Conservation (phyloP, 805 yeast species). For the Saturnispora galanensis region DNA sequence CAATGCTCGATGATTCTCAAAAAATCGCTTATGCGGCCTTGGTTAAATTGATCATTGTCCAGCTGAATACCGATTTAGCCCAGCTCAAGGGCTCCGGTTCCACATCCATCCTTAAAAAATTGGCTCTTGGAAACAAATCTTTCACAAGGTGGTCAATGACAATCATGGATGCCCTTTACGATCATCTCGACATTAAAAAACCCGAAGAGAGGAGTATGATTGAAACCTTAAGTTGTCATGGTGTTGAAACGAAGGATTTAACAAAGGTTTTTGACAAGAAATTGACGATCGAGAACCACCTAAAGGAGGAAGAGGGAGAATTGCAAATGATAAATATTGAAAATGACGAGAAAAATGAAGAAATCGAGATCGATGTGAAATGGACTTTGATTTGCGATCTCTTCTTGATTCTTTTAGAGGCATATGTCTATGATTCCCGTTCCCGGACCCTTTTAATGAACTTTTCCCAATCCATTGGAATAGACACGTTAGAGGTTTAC, state of each 20-base stretch:
- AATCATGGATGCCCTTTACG: conserved; percentile 60
- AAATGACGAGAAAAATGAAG: conserved; percentile 23
- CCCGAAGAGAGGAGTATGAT: conserved; percentile 75
- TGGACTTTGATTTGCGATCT: conserved; percentile 95
- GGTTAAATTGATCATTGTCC: conserved; percentile 62
- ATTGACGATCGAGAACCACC: conserved; percentile 42
- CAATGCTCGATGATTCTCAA: conserved; percentile 72
- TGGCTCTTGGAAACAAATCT: conserved; percentile 63
- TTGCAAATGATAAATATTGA: conserved; percentile 16
- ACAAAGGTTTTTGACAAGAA: conserved; percentile 42
- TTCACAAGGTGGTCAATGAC: conserved; percentile 78
- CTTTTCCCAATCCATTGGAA: conserved; percentile 55
- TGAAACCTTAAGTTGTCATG: conserved; percentile 75
- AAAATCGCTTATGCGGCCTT: conserved; percentile 88
- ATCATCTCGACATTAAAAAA: conserved; percentile 67
- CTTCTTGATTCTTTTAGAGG: conserved; percentile 68
- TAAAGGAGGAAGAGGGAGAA: conserved; percentile 18
- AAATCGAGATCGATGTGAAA: conserved; percentile 62
- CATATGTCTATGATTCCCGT: conserved; percentile 81
- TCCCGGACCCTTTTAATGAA: conserved; percentile 68
- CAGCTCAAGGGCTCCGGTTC: conserved; percentile 43
- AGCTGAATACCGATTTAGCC: conserved; percentile 76
- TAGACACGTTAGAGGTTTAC: conserved; percentile 56
- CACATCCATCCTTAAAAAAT: conserved; percentile 43
- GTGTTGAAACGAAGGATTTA: conserved; percentile 66